Conservation (phyloP, 2,329 filamentous ascomycete species). For the Aspergillus sp. region DNA sequence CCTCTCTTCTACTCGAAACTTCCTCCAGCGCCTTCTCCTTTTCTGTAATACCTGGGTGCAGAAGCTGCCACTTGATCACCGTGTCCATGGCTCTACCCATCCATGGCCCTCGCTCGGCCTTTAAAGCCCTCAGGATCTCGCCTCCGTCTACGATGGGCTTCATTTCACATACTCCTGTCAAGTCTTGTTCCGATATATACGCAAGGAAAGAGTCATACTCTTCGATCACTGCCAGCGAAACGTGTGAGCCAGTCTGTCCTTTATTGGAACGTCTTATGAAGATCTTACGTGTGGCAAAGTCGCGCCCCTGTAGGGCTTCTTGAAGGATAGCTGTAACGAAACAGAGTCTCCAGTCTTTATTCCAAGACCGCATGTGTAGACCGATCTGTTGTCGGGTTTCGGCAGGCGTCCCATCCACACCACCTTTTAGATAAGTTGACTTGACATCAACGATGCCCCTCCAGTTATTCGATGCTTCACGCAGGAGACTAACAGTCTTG, state of each 20-base stretch:
- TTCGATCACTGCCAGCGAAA: slow-evolving; percentile 32
- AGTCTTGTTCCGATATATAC: slow-evolving; percentile 42
- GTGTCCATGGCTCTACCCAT: slow-evolving; percentile 70
- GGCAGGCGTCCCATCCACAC: slow-evolving; percentile 20
- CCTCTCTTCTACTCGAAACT: slow-evolving; percentile 44
- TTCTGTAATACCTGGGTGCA: slow-evolving; percentile 62
- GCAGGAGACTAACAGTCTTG: slow-evolving; percentile 61
- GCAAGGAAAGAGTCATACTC: slow-evolving; percentile 48
- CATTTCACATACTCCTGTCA: slow-evolving; percentile 47
- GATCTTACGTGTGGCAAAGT: slow-evolving; percentile 23
- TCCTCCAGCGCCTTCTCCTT: slow-evolving; percentile 52
- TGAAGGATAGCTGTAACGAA: slow-evolving; percentile 33
- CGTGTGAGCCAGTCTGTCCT: too few relatives aligned
- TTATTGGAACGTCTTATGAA: too few relatives aligned
- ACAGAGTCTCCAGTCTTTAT: slow-evolving; percentile 34
- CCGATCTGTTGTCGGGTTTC: slow-evolving; percentile 32
- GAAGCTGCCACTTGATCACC: slow-evolving; percentile 80
- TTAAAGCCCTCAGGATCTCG: slow-evolving; percentile 59
- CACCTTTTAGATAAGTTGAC: slow-evolving; percentile 18
- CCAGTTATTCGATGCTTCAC: slow-evolving; percentile 55
- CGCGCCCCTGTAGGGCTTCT: slow-evolving; percentile 27
- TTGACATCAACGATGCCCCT: slow-evolving; percentile 58
- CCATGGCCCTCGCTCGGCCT: slow-evolving; percentile 66
- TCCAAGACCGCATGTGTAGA: slow-evolving; percentile 27
- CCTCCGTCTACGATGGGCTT: slow-evolving; percentile 67